Evolutionary conservation across 75 land plant genomes (phyloP), one percentile per base, ranked within the genome.

Genomic region (Chamaecyparis obtusa): DNA sequence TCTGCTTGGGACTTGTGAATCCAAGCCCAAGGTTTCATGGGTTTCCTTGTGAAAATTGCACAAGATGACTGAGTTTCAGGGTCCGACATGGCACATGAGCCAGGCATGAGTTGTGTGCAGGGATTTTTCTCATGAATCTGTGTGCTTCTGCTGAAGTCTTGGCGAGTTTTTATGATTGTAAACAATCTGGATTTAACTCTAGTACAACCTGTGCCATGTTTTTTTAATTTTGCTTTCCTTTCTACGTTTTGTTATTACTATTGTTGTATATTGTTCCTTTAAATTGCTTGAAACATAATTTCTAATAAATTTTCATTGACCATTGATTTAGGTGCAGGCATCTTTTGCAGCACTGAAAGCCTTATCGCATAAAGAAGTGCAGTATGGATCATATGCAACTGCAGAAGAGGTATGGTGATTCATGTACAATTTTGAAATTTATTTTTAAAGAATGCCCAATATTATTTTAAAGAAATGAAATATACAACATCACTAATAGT

Each of bases 331-430:
- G 99, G 95, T 95, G 44, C 96, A 96, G 88, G 91, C 93, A 54
- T 97, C 97, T 88, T 86, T 97, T 84, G 84, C 95, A 36, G 93
- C 99, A 71, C 33, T 97, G 77, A 94, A 94, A 85, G 96, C 98
- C 79, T 87, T 98, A 56, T 92, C 95, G 1, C 96, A 96, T 24
- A 94, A 94, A 90, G 99, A 98, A 87, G 96, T 98, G 3, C 96
- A 97, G 72, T 98, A 97, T 92, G 99, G 99, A 16, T 88, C 95
- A 39, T 89, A 94, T 95, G 99, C 99, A 49, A 98, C 99, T 55
- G 54, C 90, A 80, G 99, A 98, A 88, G 99, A 98, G 99, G 99
- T 98, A 91, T 75, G 86, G 30, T 10, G 9, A n/a, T 46, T 81
- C 48, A 46, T 81, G 83, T 14, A 74, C 76, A 74, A 32, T 11